phyloP scores from a whole-genome alignment of 2,329 filamentous ascomycete species.

The Endocalyx cinctus region DNA sequence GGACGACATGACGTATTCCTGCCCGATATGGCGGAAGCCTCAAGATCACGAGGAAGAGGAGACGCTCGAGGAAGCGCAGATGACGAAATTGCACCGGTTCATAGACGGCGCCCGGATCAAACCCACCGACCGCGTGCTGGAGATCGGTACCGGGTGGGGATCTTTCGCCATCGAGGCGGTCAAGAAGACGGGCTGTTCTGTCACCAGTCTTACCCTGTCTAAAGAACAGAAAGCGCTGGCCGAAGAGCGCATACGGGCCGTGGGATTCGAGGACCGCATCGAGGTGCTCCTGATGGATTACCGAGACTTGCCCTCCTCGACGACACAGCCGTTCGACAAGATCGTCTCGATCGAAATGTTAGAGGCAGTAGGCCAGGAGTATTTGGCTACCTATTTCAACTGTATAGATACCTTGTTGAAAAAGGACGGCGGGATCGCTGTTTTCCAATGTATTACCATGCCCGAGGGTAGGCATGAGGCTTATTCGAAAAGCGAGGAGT shows the following conservation, averaged over 20 bases:
- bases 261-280: constrained; percentile 56
- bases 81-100: constrained; percentile 62
- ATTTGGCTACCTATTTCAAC: constrained; percentile 62
- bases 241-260: constrained; percentile 57
- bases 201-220: constrained; percentile 65
- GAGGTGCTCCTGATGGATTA: constrained; percentile 67
- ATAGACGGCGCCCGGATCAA: constrained; percentile 62
- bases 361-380: constrained; percentile 67
- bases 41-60: constrained; percentile 43
- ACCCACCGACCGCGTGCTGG: constrained; percentile 62
- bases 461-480: constrained; percentile 62
- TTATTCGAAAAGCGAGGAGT: constrained; percentile 63
- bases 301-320: constrained; percentile 52
- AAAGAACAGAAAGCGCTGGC: constrained; percentile 65
- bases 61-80: constrained; percentile 60
- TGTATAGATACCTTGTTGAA: constrained; percentile 62
- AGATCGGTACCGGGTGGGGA: constrained; percentile 75
- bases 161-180: constrained; percentile 69
- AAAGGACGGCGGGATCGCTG: constrained; percentile 59
- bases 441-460: constrained; percentile 77
- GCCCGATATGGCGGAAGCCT: constrained; percentile 57
- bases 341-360: constrained; percentile 75
- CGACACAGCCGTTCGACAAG: constrained; percentile 60
- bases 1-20: constrained; percentile 73
- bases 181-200: constrained; percentile 58